Evolutionary conservation across 2,329 filamentous ascomycete species (phyloP).

Genomic region (Botrytis porri): DNA sequence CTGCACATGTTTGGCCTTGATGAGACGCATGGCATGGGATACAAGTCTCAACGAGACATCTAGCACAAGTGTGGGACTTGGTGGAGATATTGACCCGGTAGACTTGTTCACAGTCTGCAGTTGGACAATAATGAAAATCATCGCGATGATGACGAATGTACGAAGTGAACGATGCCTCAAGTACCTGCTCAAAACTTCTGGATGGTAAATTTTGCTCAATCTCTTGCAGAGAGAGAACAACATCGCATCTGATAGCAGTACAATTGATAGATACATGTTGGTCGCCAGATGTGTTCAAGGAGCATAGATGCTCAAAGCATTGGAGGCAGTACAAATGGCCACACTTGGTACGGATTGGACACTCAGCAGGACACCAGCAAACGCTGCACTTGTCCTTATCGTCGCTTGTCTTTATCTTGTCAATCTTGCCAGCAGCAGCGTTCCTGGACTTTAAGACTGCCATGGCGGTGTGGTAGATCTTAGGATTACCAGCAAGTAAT

Average conservation of each 20-base stretch:
- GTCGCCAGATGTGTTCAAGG: conserved; percentile 26
- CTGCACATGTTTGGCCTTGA: conserved; percentile 23
- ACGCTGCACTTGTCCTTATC: not conserved
- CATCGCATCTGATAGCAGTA: conserved; percentile 14
- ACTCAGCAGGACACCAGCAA: not conserved
- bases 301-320: conserved; percentile 43
- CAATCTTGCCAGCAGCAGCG: conserved; percentile 3
- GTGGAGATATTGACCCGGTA: conserved; percentile 6
- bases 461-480: conserved; percentile 9
- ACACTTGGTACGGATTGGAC: not conserved
- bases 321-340: conserved; percentile 41
- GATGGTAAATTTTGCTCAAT: conserved; percentile 18
- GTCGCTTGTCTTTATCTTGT: not conserved
- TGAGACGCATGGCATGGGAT: conserved; percentile 24
- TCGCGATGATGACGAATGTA: conserved; percentile 22
- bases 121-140: conserved; percentile 17
- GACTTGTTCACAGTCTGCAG: conserved; percentile 18
- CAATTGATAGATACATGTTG: conserved; percentile 25
- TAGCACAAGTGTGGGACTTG: conserved; percentile 19
- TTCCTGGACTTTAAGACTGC: not conserved
- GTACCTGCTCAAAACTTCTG: conserved; percentile 21
- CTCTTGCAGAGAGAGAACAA: conserved; percentile 21
- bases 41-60: conserved; percentile 24
- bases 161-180: conserved; percentile 19
- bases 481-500: not conserved